Evolutionary conservation across 2,329 filamentous ascomycete species (phyloP).

Genomic region (Sporothrix brasiliensis): DNA sequence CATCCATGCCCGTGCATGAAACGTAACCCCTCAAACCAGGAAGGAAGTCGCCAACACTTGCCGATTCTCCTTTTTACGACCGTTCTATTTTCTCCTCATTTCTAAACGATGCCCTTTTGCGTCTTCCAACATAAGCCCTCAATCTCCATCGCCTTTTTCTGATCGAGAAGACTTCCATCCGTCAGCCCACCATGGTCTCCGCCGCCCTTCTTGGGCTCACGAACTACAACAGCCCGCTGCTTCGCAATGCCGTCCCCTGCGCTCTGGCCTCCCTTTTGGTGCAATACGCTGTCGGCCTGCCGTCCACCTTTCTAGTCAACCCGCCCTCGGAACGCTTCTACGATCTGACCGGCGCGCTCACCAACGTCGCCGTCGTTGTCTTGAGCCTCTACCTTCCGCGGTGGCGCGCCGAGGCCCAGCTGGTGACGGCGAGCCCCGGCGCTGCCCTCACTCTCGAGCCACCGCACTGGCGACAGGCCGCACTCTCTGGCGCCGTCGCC

Average conservation of each 20-base stretch:
- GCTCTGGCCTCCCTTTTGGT: constrained; percentile 65
- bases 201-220: constrained; percentile 59
- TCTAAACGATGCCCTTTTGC: neutral
- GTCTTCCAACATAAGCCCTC: neutral
- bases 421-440: constrained; percentile 5
- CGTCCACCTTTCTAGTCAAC: constrained; percentile 54
- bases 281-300: constrained; percentile 64
- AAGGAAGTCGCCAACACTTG: neutral
- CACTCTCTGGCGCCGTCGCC: constrained; percentile 46
- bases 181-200: constrained; percentile 33
- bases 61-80: neutral
- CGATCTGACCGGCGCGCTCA: constrained; percentile 67
- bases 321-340: constrained; percentile 67
- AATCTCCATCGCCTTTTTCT: neutral
- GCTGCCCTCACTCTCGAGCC: constrained; percentile 44
- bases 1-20: constrained; percentile 28
- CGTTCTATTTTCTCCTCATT: constrained; percentile 1
- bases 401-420: constrained; percentile 49
- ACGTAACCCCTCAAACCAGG: constrained; percentile 21
- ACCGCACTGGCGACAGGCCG: constrained; percentile 60
- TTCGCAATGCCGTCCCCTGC: constrained; percentile 64
- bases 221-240: constrained; percentile 63
- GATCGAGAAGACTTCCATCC: neutral
- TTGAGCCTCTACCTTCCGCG: constrained; percentile 64
- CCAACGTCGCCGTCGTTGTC: constrained; percentile 66